Percentiles rank a stretch among this genome's conserved stretches.
These are phyloP conservation scores for Agroathelia rolfsii DNA, from an alignment of 1,284 basidiomycete species.

Conservation along the genomic window DNA sequence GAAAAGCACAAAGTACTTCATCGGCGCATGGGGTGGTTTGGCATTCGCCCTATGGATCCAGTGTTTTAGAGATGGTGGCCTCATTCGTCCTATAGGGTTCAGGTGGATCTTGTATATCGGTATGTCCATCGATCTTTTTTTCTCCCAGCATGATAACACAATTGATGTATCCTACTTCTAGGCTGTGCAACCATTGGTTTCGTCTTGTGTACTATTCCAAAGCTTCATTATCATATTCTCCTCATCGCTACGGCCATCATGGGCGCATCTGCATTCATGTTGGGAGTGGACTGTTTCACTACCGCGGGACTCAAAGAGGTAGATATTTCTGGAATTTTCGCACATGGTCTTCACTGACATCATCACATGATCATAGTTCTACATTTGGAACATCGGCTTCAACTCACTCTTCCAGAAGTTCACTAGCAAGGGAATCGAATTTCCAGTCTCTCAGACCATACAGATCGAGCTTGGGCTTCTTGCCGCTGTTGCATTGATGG, in stretches of 20 bases:
- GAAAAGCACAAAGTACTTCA: slow-evolving; percentile 78
- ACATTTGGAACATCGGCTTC: slow-evolving; percentile 91
- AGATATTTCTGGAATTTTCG: slow-evolving; percentile 10
- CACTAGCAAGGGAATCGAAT: slow-evolving; percentile 53
- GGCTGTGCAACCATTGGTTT: slow-evolving; percentile 50
- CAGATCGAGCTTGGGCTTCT: slow-evolving; percentile 88
- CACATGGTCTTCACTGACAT: slow-evolving; percentile 5
- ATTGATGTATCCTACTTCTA: slow-evolving; percentile 20
- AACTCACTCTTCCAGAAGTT: slow-evolving; percentile 70
- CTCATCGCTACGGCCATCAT: slow-evolving; percentile 80
- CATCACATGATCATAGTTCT: too few species aligned
- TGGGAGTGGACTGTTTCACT: slow-evolving; percentile 91
- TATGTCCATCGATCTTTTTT: slow-evolving; percentile 22
- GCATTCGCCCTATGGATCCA: slow-evolving; percentile 82
- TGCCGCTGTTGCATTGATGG: slow-evolving; percentile 74
- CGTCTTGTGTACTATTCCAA: slow-evolving; percentile 54
- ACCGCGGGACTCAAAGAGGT: slow-evolving; percentile 88
- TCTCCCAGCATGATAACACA: slow-evolving; percentile 13
- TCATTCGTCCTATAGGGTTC: slow-evolving; percentile 66
- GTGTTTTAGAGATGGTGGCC: slow-evolving; percentile 72
- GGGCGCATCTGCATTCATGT: slow-evolving; percentile 85
- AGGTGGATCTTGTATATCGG: slow-evolving; percentile 87
- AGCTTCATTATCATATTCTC: slow-evolving; percentile 72
- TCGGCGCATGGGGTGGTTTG: slow-evolving; percentile 86
- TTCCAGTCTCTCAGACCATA: slow-evolving; percentile 84